A percentile compares a stretch with the other conserved stretches of the same genome.
phyloP scores from a whole-genome alignment of 345 rosid species.

The Eucalyptus curtisii region DNA sequence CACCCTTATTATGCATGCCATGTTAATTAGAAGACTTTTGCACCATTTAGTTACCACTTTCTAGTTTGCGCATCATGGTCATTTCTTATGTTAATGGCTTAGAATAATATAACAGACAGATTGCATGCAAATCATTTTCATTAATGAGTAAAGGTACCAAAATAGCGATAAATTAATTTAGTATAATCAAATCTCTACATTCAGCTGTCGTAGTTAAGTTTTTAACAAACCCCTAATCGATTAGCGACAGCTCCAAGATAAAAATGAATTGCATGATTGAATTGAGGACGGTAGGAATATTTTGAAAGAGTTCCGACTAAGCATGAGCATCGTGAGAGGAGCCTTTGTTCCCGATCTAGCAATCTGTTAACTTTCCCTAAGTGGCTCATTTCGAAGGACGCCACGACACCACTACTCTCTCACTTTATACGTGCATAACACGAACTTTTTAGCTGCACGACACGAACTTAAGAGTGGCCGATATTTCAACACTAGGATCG shows the following conservation, averaged over 20 bases:
- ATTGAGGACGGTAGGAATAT: background rate
- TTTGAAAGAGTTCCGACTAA: background rate
- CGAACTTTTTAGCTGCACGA: too few relatives aligned
- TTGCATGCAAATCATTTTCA: background rate
- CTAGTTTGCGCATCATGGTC: background rate
- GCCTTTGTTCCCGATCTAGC: background rate
- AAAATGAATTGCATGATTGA: background rate
- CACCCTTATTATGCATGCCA: background rate
- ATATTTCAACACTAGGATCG: background rate
- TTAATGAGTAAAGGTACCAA: background rate
- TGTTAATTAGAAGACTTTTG: background rate
- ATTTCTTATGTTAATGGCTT: background rate
- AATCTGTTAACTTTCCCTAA: background rate
- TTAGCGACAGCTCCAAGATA: background rate
- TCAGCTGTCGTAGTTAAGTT: background rate
- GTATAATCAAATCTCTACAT: background rate
- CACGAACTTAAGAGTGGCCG: background rate
- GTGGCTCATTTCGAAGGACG: background rate
- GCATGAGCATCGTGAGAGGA: background rate
- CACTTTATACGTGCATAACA: background rate
- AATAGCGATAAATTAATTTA: background rate
- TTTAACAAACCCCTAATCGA: background rate
- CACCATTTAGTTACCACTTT: background rate
- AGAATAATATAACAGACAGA: too few relatives aligned
- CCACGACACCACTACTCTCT: background rate